Evolutionary conservation across 1,284 basidiomycete species (phyloP), one percentile per base, ranked within the genome.

Genomic region (Boletus albobrunnescens): DNA sequence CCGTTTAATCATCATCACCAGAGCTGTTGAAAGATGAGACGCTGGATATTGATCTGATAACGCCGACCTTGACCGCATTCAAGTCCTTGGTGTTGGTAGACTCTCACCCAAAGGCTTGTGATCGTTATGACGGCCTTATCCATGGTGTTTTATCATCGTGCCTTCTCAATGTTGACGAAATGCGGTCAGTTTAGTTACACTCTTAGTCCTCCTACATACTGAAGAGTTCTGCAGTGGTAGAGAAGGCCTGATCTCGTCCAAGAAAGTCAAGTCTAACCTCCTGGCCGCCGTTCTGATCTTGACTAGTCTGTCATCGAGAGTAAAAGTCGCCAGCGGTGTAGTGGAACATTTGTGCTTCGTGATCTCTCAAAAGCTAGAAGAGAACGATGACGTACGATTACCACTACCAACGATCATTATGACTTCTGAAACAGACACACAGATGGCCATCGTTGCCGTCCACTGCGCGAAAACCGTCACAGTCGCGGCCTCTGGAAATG

Each of bases 181-280:
- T 96, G 84, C 81, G 91, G 91, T 92, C 46, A 53, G 82, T 41
- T 35, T 45, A 39, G 17, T 41, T 27, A 8, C 19, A 6, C 28
- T 26, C 43, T 28, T 3, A 6, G 22, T 31, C 23, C 37, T 33
- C 44, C 37, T 28, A 14, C 28, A 23, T 43, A 13, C 36, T 53
- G 16, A 46, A 13, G 23, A 17, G 19, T 33, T 54, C 12, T 26
- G 13, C 57, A 94, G 92, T 46, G 84, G 88, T 9, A 82, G 93
- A 38, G 77, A 84, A 49, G 94, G 94, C 4, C 59, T 76, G 0
- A 81, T 89, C 10, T 88, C 89, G 2, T 71, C 78, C 8, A 82
- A 85, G 67, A 97, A 97, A 71, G 78, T 91, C 65, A 94, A 92
- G 69, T 91, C 87, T 65, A 97, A 96, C 67, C 76, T 98, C 49